Base-by-base conservation (phyloP, 208 protist species). In the Trypanosoma scelopori region DNA sequence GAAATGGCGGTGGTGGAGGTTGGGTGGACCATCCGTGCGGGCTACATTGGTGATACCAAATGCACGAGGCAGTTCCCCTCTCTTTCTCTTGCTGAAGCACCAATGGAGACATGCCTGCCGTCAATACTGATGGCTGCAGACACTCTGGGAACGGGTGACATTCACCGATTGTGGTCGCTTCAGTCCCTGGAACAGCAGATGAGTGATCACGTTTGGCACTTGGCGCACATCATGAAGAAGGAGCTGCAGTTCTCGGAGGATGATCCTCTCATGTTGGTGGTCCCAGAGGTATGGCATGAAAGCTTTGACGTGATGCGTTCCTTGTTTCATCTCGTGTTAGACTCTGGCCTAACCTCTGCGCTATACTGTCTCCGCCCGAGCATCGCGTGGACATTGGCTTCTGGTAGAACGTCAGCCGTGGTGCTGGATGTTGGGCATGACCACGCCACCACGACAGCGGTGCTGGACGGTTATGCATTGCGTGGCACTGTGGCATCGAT, bases 1-100 rank as follows among this genome's bases (percentile, higher is more conserved):
- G 16, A 28, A n/a, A 93, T 93, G 89, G 81, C 89, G 18, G 86
- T 92, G 16, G 84, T 95, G 42, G 89, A 95, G 55, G 62, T 95
- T 16, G 89, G 89, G 12, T 90, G 79, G 67, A 74, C 59, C 27
- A 61, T 84, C 0, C 79, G 89, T 28, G 82, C 76, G 16, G 89
- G 89, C 3, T 93, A 93, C 58, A 70, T 89, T 57, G 89, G 89
- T 37, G 89, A 95, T 57, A 56, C 77, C 22, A 64, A 50, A 0
- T 87, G 85, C 71, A 91, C 86, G 16, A 60, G 71, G 5, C 72
- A 58, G 7, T 35, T 83, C 5, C 75, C 71, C 6, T 71, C 85
- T 28, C 48, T 89, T 52, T 35, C 52, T 35, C 63, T 45, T 22
- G 20, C 28, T 39, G 70, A 48, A 0, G 65, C 50, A 5, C 71